Evolutionary conservation across 78 protist genomes (phyloP).

Genomic region (Emiliania huxleyi): DNA sequence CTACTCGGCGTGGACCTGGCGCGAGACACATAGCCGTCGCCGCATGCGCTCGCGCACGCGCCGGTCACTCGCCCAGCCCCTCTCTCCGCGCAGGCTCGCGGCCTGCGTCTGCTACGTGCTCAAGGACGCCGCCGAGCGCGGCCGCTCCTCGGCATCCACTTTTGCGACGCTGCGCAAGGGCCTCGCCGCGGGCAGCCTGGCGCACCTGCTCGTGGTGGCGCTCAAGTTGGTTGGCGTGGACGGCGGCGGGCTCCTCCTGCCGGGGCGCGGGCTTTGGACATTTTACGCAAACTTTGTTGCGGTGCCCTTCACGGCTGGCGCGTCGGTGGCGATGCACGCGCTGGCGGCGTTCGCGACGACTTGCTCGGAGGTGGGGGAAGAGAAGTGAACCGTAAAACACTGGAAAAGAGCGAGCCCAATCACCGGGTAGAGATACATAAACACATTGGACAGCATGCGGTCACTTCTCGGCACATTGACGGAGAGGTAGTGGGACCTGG

Average conservation of each 20-base stretch:
- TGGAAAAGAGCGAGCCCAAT: too few relatives aligned
- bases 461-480: too few relatives aligned
- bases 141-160: neutral
- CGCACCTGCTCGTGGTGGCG: neutral
- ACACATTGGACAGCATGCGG: too few relatives aligned
- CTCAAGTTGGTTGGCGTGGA: slow-evolving; percentile 21
- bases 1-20: neutral
- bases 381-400: too few relatives aligned
- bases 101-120: neutral
- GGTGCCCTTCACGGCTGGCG: neutral
- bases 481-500: too few relatives aligned
- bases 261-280: neutral
- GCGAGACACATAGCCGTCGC: too few relatives aligned
- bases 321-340: neutral
- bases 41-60: too few relatives aligned
- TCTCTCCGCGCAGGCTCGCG: too few relatives aligned
- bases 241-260: slow-evolving; percentile 29
- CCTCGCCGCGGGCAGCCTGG: neutral
- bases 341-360: neutral
- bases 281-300: neutral
- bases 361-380: too few relatives aligned
- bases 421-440: too few relatives aligned
- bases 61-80: too few relatives aligned
- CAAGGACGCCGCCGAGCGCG: slow-evolving; percentile 39
- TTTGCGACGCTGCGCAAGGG: slow-evolving; percentile 27